Percentiles rank a stretch among this genome's conserved stretches.
Conservation (phyloP, 2,329 filamentous ascomycete species). For the Harringtonia aguacate region DNA sequence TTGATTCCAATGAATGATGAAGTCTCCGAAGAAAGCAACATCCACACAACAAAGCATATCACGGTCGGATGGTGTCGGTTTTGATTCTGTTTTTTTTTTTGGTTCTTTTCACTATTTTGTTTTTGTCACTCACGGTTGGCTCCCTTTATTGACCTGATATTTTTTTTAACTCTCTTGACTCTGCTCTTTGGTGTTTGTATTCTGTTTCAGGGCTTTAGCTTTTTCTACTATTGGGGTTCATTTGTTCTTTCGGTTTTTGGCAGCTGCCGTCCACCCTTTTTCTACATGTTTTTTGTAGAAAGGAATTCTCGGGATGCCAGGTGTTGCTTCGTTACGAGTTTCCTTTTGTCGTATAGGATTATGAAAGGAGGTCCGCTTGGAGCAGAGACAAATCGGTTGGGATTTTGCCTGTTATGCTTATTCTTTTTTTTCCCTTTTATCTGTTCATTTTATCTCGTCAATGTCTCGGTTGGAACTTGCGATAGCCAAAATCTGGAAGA, state of each 20-base stretch:
- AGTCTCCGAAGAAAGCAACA: slow-evolving; percentile 12
- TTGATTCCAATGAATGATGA: slow-evolving; percentile 12
- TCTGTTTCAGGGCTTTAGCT: not conserved
- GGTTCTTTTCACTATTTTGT: not conserved
- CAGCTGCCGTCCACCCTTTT: not conserved
- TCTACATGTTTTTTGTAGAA: not conserved
- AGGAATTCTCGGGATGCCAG: not conserved
- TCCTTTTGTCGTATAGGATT: not conserved
- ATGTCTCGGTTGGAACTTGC: not conserved
- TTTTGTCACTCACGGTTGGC: too few relatives aligned
- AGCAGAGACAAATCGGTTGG: not conserved
- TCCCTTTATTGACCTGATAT: not conserved
- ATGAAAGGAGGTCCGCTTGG: not conserved
- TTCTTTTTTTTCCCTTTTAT: not conserved
- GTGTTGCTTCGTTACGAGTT: not conserved
- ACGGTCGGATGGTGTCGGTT: slow-evolving; percentile 1
- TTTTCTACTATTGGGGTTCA: not conserved
- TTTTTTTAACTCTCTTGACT: not conserved
- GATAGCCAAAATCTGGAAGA: not conserved
- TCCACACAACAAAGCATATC: slow-evolving; percentile 4
- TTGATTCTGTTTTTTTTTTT: not conserved
- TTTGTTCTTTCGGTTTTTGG: not conserved
- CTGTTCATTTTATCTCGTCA: not conserved
- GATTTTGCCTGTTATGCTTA: not conserved
- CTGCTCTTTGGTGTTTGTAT: not conserved